Conservation (phyloP, 495 filamentous ascomycete genomes). For the Xylaria longipes region DNA sequence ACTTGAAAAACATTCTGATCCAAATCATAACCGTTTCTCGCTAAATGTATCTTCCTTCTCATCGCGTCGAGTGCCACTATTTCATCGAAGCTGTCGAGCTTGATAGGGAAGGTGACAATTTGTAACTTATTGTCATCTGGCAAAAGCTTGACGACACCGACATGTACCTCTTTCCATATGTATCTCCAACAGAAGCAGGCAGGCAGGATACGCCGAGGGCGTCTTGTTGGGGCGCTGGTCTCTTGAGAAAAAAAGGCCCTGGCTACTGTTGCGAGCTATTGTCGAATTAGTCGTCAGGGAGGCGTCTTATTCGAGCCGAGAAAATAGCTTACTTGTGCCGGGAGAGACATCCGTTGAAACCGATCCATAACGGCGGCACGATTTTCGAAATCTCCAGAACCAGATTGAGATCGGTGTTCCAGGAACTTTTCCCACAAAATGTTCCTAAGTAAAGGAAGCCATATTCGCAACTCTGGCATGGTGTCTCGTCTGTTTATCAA, state of each 20-base stretch:
- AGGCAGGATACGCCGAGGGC: neutral
- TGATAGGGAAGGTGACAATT: neutral
- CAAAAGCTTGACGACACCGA: neutral
- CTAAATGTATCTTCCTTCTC: neutral
- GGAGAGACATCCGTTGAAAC: neutral
- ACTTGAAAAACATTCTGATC: neutral
- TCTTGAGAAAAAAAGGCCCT: neutral
- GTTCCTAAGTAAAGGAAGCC: neutral
- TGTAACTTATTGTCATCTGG: neutral
- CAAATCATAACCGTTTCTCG: neutral
- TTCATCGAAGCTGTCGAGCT: neutral
- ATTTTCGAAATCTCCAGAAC: neutral
- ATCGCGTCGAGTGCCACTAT: neutral
- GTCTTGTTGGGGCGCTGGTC: neutral
- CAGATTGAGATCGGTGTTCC: neutral
- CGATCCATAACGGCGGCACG: neutral
- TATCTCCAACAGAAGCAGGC: neutral
- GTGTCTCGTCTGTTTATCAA: neutral
- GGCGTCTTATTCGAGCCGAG: neutral
- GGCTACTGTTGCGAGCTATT: neutral
- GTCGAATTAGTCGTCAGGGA: neutral
- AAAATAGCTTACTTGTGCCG: neutral
- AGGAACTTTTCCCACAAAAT: neutral
- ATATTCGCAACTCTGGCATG: neutral
- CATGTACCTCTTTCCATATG: neutral